Evolutionary conservation across 176 grass and related monocot genomes (phyloP).

Genomic region (Tillandsia fasciculata): DNA sequence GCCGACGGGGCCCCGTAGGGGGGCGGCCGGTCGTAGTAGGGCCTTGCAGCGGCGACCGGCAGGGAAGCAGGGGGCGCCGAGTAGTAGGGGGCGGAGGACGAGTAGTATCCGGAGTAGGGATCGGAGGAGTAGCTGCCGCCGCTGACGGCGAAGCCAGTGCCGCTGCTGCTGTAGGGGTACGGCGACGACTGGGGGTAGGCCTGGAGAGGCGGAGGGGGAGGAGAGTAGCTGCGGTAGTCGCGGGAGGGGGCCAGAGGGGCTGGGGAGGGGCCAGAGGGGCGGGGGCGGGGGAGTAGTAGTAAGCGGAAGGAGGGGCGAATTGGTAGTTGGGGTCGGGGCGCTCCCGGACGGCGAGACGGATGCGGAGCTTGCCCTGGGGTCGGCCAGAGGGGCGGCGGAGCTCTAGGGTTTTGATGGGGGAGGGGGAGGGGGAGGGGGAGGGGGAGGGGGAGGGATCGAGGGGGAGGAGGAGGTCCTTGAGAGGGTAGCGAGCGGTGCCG

Average conservation of each 20-base stretch:
- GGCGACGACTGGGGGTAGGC: constrained; percentile 11
- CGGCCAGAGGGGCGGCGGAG: constrained; percentile 77
- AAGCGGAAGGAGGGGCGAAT: constrained; percentile 41
- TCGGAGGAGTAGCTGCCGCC: constrained; percentile 9
- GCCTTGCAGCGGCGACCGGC: constrained; percentile 23
- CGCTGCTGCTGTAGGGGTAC: constrained; percentile 14
- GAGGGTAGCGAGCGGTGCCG: constrained; percentile 48
- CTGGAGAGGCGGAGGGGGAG: constrained; percentile 33
- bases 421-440: constrained; percentile 17
- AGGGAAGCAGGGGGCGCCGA: constrained; percentile 24
- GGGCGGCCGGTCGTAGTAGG: constrained; percentile 27
- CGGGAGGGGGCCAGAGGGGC: constrained; percentile 17
- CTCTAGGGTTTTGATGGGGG: constrained; percentile 45
- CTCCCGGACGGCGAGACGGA: constrained; percentile 65
- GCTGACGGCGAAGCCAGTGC: background rate
- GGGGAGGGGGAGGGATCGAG: constrained; percentile 17
- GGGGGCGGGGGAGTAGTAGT: constrained; percentile 25
- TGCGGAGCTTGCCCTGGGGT: constrained; percentile 73
- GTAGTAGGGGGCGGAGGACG: constrained; percentile 21
- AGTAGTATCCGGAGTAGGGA: constrained; percentile 41
- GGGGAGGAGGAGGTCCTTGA: constrained; percentile 58
- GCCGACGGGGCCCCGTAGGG: constrained; percentile 45
- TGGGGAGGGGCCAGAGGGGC: constrained; percentile 19
- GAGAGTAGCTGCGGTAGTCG: constrained; percentile 45
- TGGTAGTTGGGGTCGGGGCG: constrained; percentile 43